Conservation (phyloP, 1,284 basidiomycete genomes). For the Sporisorium reilianum region DNA sequence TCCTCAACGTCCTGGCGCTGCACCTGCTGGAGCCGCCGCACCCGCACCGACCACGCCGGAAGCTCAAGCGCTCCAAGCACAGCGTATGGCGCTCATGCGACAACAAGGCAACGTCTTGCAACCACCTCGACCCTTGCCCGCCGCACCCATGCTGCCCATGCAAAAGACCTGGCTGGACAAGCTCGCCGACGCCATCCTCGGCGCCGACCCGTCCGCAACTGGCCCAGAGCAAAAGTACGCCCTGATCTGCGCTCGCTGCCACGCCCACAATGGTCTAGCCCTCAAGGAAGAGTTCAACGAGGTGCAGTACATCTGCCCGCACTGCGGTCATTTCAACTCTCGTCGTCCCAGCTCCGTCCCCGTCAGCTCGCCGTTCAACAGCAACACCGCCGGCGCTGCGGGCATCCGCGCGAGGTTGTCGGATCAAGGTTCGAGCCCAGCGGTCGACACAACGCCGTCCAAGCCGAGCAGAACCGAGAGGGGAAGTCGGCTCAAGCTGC, state of each 20-base stretch:
- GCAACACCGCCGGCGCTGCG: conserved; percentile 1
- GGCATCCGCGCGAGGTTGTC: background rate
- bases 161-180: conserved; percentile 68
- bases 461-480: conserved; percentile 20
- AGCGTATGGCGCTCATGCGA: conserved; percentile 49
- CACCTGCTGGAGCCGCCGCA: background rate
- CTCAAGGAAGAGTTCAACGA: conserved; percentile 89
- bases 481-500: conserved; percentile 31
- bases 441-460: conserved; percentile 34
- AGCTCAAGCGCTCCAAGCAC: conserved; percentile 37
- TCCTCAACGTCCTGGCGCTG: conserved; percentile 10
- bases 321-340: conserved; percentile 80
- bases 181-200: conserved; percentile 70
- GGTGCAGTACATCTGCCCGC: conserved; percentile 82
- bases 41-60: conserved; percentile 26
- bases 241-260: conserved; percentile 92
- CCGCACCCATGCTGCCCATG: conserved; percentile 10
- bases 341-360: conserved; percentile 62
- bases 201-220: conserved; percentile 68
- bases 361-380: conserved; percentile 63
- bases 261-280: conserved; percentile 92
- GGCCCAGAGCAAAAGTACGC: conserved; percentile 76
- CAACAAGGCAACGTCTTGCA: conserved; percentile 25
- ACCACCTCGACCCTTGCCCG: conserved; percentile 5
- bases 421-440: background rate